These are phyloP conservation scores for Spergularia azorica DNA, from an alignment of 179 eudicot genomes.

Conservation along the genomic window DNA sequence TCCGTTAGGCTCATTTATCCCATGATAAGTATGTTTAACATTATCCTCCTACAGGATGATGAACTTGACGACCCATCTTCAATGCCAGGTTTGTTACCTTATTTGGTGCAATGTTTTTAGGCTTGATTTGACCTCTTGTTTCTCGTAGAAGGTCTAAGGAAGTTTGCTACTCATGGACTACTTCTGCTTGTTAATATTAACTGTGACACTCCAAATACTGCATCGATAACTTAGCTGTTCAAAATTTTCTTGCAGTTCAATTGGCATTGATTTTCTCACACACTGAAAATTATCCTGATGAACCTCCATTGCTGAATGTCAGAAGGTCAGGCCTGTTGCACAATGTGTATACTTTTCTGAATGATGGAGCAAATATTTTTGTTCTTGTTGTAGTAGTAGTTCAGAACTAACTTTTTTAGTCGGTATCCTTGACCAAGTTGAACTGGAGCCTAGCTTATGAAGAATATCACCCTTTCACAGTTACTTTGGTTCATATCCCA, in stretches of 20 bases:
- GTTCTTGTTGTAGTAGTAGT: too few species aligned
- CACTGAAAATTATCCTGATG: slow-evolving; percentile 95
- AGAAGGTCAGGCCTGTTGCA: slow-evolving; percentile 54
- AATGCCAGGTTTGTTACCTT: slow-evolving; percentile 50
- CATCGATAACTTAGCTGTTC: slow-evolving; percentile 8
- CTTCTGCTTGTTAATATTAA: neutral
- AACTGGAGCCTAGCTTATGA: neutral
- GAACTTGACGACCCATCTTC: slow-evolving; percentile 52
- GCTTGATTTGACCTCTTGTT: slow-evolving; percentile 9
- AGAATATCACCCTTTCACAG: neutral
- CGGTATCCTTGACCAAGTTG: slow-evolving; percentile 3
- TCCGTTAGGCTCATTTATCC: neutral
- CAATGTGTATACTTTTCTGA: neutral
- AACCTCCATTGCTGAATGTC: slow-evolving; percentile 84
- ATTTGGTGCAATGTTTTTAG: slow-evolving; percentile 3
- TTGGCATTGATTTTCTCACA: slow-evolving; percentile 90
- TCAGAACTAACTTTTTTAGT: neutral
- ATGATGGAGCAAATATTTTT: neutral
- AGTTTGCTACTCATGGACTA: neutral
- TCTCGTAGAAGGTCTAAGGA: neutral
- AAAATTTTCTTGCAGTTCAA: slow-evolving; percentile 59
- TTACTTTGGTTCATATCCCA: neutral
- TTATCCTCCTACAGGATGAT: slow-evolving; percentile 59
- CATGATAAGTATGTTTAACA: neutral
- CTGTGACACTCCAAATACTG: neutral